phyloP scores from a whole-genome alignment of 495 filamentous ascomycete genomes.

The Penicillium psychrofluorescens region DNA sequence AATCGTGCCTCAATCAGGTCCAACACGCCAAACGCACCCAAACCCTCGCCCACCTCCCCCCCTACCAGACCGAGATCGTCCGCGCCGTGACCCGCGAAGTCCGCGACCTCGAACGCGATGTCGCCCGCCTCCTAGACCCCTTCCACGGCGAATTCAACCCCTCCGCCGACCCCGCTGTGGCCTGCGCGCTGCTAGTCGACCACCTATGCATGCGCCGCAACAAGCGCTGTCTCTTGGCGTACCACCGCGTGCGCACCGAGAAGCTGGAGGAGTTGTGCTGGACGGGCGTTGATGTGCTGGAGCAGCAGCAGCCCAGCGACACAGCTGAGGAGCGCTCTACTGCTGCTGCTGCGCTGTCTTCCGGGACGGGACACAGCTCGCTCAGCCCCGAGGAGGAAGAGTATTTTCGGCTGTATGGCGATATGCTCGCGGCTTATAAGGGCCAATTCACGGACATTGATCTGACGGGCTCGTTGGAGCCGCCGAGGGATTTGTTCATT shows the following conservation, averaged over 20 bases:
- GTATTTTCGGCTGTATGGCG: constrained; percentile 84
- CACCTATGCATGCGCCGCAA: constrained; percentile 93
- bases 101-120: constrained; percentile 87
- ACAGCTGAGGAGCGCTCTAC: constrained; percentile 12
- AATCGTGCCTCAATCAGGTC: constrained; percentile 46
- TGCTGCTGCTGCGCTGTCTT: constrained; percentile 20
- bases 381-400: constrained; percentile 97
- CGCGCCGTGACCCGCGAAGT: constrained; percentile 85
- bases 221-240: constrained; percentile 92
- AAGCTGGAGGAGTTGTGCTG: constrained; percentile 93
- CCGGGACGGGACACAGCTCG: constrained; percentile 53
- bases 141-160: constrained; percentile 84
- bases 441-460: constrained; percentile 99
- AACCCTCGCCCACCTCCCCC: constrained; percentile 77
- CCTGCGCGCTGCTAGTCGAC: constrained; percentile 83
- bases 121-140: constrained; percentile 69
- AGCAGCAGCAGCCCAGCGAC: constrained; percentile 43
- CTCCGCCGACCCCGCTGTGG: constrained; percentile 71
- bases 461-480: constrained; percentile 89
- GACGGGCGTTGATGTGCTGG: constrained; percentile 74
- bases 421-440: constrained; percentile 92
- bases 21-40: constrained; percentile 97
- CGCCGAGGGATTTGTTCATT: constrained; percentile 92
- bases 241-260: constrained; percentile 82
- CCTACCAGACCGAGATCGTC: constrained; percentile 89